Evolutionary conservation across 2,329 filamentous ascomycete genomes (phyloP).

Genomic region (Samsoniella hepiali): DNA sequence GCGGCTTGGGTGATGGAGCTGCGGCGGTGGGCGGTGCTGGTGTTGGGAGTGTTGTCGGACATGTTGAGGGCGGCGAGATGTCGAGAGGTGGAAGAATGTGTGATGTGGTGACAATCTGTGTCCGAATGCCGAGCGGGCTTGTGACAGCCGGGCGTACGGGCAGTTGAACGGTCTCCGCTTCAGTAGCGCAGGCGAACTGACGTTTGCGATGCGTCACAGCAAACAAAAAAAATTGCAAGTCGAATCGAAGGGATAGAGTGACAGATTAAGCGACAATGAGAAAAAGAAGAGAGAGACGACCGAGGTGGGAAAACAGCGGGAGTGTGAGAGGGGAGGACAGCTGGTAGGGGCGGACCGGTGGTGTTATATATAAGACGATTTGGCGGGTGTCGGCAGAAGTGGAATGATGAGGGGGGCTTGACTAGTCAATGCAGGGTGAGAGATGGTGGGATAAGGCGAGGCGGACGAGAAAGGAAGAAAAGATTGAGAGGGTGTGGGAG

Average conservation of each 20-base stretch:
- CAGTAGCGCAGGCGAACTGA: constrained; percentile 4
- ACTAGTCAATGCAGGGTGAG: constrained; percentile 1
- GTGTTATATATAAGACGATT: constrained; percentile 13
- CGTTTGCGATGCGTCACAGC: constrained; percentile 7
- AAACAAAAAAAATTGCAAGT: neutral
- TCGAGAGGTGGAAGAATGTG: constrained; percentile 24
- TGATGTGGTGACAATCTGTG: constrained; percentile 22
- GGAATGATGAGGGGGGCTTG: constrained; percentile 3
- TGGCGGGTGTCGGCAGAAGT: constrained; percentile 8
- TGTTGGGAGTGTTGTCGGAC: constrained; percentile 35
- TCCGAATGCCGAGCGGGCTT: constrained; percentile 6
- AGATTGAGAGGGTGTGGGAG: neutral
- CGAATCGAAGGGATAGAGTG: neutral
- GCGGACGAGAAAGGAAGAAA: neutral
- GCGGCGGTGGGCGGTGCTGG: constrained; percentile 43
- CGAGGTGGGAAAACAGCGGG: neutral
- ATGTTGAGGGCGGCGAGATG: constrained; percentile 26
- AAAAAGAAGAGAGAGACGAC: neutral
- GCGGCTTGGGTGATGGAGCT: constrained; percentile 56
- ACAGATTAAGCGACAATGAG: neutral
- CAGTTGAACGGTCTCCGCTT: constrained; percentile 6
- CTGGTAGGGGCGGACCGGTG: neutral
- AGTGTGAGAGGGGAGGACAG: constrained; percentile 5
- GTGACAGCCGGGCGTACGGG: constrained; percentile 1
- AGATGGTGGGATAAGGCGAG: constrained; percentile 1